Percentiles rank a stretch among this genome's conserved stretches.
Conservation (phyloP, 192 early-diverging fungal genomes). For the Mortierella antarctica region DNA sequence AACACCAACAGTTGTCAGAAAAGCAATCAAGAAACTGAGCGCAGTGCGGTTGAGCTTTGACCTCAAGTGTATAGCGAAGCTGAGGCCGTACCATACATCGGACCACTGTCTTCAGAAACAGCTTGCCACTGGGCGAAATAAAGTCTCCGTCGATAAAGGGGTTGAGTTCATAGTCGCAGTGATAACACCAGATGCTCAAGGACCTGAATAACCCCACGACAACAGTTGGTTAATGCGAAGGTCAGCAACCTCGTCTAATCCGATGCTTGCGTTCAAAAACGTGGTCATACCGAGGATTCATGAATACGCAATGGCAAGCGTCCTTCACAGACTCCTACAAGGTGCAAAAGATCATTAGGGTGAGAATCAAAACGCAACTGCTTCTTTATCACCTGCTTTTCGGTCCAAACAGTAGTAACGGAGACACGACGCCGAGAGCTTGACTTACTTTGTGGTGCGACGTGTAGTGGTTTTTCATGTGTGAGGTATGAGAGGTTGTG, state of each 20-base stretch:
- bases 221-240: background rate
- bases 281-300: constrained; percentile 44
- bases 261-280: background rate
- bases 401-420: background rate
- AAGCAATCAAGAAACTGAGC: background rate
- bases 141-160: constrained; percentile 28
- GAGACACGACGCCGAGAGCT: background rate
- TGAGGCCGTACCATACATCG: constrained; percentile 44
- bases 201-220: constrained; percentile 9
- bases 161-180: constrained; percentile 51
- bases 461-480: constrained; percentile 47
- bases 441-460: constrained; percentile 44
- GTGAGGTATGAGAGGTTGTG: constrained; percentile 41
- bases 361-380: background rate
- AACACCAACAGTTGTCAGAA: background rate
- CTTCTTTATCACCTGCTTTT: background rate
- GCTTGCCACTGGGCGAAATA: constrained; percentile 27
- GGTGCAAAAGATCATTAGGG: background rate
- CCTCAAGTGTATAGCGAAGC: background rate
- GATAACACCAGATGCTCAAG: constrained; percentile 50
- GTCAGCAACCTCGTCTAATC: background rate
- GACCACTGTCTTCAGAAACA: constrained; percentile 48
- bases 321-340: constrained; percentile 49
- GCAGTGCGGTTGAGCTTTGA: background rate
- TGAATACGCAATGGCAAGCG: constrained; percentile 52